Conservation (phyloP, 2,329 filamentous ascomycete species). For the Aspergillus transmontanensis region DNA sequence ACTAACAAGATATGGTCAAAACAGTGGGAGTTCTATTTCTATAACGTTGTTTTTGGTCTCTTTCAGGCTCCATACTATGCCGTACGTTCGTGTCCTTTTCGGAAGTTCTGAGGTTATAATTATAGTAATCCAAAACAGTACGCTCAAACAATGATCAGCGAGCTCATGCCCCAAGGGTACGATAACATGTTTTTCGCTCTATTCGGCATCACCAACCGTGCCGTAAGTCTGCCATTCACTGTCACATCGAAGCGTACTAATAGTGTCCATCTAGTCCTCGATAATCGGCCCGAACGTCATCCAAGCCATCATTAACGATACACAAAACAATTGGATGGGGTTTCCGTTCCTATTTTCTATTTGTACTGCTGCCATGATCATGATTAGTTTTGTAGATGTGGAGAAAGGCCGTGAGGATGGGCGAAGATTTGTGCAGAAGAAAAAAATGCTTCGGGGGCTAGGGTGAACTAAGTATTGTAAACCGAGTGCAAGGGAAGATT, state of each 20-base stretch:
- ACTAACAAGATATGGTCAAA: not conserved
- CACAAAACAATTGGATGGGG: slow-evolving; percentile 48
- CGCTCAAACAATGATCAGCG: slow-evolving; percentile 49
- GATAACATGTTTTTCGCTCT: slow-evolving; percentile 50
- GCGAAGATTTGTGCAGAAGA: slow-evolving; percentile 39
- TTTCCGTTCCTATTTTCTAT: slow-evolving; percentile 48
- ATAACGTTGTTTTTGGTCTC: slow-evolving; percentile 46
- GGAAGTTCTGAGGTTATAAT: not conserved
- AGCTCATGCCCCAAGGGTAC: slow-evolving; percentile 46
- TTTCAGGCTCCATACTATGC: slow-evolving; percentile 49
- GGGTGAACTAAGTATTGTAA: slow-evolving; percentile 8
- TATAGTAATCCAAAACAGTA: slow-evolving; percentile 28
- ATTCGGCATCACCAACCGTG: slow-evolving; percentile 48
- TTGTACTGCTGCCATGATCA: slow-evolving; percentile 40
- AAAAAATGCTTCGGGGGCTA: slow-evolving; percentile 32
- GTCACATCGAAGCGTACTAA: not conserved
- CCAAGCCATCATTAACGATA: slow-evolving; percentile 47
- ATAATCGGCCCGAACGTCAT: slow-evolving; percentile 49
- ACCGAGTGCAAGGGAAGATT: not conserved
- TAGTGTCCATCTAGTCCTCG: slow-evolving; percentile 34
- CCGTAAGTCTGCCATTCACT: slow-evolving; percentile 31
- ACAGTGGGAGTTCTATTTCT: slow-evolving; percentile 48
- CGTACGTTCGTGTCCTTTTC: slow-evolving; percentile 20
- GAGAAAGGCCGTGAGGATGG: slow-evolving; percentile 45
- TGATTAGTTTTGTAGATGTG: slow-evolving; percentile 44